Percentiles rank a stretch among this genome's conserved stretches.
These are phyloP conservation scores for Zymoseptoria ardabiliae DNA, from an alignment of 2,329 filamentous ascomycete genomes.

Conservation along the genomic window DNA sequence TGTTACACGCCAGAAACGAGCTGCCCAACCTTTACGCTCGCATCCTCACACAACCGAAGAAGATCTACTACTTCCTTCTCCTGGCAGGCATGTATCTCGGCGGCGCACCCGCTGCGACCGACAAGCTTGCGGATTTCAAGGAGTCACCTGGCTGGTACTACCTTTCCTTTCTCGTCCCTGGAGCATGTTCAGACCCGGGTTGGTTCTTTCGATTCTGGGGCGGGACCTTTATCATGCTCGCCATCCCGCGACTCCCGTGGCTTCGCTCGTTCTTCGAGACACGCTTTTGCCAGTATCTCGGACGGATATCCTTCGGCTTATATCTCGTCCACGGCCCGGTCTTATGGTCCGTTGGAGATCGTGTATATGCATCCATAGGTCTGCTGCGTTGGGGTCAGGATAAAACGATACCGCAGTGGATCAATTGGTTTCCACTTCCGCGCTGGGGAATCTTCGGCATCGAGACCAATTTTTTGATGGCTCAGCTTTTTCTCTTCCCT, in stretches of 20 bases:
- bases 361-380: slow-evolving; percentile 50
- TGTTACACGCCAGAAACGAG: slow-evolving; percentile 30
- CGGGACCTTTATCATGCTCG: slow-evolving; percentile 48
- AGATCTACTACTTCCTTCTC: slow-evolving; percentile 49
- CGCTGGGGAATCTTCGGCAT: slow-evolving; percentile 1
- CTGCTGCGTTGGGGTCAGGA: slow-evolving; percentile 35
- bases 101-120: slow-evolving; percentile 46
- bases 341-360: slow-evolving; percentile 52
- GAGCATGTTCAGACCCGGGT: slow-evolving; percentile 20
- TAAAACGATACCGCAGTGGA: slow-evolving; percentile 1
- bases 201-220: slow-evolving; percentile 34
- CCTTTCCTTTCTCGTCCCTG: slow-evolving; percentile 40
- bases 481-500: slow-evolving; percentile 5
- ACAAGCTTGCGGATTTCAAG: not conserved
- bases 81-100: slow-evolving; percentile 49
- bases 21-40: not conserved
- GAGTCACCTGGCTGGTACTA: slow-evolving; percentile 25
- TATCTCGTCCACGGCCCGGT: slow-evolving; percentile 60
- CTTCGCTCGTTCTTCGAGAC: slow-evolving; percentile 52
- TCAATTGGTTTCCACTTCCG: slow-evolving; percentile 3
- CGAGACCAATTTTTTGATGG: slow-evolving; percentile 3
- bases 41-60: slow-evolving; percentile 5
- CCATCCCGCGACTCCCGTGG: slow-evolving; percentile 49
- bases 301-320: slow-evolving; percentile 53
- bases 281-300: slow-evolving; percentile 53